These are phyloP conservation scores for Didymella pomorum DNA, from an alignment of 2,329 filamentous ascomycete species.

Conservation along the genomic window DNA sequence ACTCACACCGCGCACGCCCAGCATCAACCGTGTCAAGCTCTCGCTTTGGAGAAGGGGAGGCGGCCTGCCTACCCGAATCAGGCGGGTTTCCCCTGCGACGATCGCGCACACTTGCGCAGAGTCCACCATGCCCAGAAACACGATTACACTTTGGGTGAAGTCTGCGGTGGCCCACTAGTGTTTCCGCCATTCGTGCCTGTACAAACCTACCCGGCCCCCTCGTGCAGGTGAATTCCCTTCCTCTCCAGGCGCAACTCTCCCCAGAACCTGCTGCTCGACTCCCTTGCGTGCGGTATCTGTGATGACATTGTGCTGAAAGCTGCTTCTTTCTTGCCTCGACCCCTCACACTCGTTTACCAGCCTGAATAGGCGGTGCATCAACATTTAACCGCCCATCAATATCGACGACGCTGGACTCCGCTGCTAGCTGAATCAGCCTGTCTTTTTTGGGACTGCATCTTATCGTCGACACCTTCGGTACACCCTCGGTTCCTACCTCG, in stretches of 20 bases:
- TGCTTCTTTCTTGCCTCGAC: constrained; percentile 28
- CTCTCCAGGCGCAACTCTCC: constrained; percentile 28
- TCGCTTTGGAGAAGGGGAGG: constrained; percentile 21
- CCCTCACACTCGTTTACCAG: constrained; percentile 40
- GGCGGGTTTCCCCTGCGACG: constrained; percentile 31
- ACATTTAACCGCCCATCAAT: constrained; percentile 19
- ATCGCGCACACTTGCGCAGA: constrained; percentile 27
- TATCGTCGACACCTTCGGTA: constrained; percentile 23
- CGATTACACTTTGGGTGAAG: constrained; percentile 17
- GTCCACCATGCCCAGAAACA: constrained; percentile 15
- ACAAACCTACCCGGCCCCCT: constrained; percentile 36
- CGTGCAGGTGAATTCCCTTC: constrained; percentile 21
- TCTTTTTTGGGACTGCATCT: constrained; percentile 22
- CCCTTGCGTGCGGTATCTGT: constrained; percentile 33
- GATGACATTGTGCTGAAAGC: constrained; percentile 27
- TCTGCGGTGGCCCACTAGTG: constrained; percentile 23
- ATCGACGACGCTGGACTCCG: constrained; percentile 16
- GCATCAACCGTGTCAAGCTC: constrained; percentile 15
- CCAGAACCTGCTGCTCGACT: constrained; percentile 25
- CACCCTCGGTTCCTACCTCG: constrained; percentile 26
- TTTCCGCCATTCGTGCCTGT: constrained; percentile 31
- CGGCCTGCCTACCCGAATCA: constrained; percentile 26
- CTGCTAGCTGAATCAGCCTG: constrained; percentile 24
- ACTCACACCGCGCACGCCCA: constrained; percentile 13
- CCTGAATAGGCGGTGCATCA: constrained; percentile 9